Evolutionary conservation across 2,329 filamentous ascomycete genomes (phyloP), one percentile per base, ranked within the genome.

Genomic region (Trichophyton schoenleinii): DNA sequence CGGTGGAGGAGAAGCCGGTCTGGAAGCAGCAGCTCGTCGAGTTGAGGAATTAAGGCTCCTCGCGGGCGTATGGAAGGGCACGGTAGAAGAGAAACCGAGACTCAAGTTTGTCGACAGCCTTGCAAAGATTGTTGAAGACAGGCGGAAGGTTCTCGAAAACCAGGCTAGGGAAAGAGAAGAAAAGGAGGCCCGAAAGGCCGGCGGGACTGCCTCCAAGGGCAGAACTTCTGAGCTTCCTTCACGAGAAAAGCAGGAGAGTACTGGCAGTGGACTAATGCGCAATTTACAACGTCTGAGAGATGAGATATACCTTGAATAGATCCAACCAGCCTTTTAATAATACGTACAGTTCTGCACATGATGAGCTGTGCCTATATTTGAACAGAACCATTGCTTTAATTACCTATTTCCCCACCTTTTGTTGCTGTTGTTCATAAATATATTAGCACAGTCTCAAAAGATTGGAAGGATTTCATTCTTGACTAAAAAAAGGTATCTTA

Each of bases 61-160:
- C 65, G 84, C 85, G 3, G 76, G 76, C n/a, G 85, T 99, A 22
- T 99, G 94, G 91, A 92, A 88, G 71, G 91, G 91, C n/a, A 96
- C 94, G 1, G 87, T 89, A 0, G 94, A 99, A 75, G 94, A 97
- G 72, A 95, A 89, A 74, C 89, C 90, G 4, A 80, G 94, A 60
- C 77, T 77, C 8, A 88, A 84, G 68, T 91, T 96, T 70, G 86
- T 99, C 18, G 92, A 97, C 65, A 81, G 82, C 59, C 73, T 99
- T 67, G 84, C 85, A 38, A 90, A 85, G 77, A 81, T 89, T 74
- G 89, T 96, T 1, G 91, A 96, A 70, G 92, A 96, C 25, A 78
- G 78, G 66, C 76, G 78, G 65, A 79, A 72, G 65, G 72, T 72
- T 1, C 62, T 81, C 46, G 79, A 80, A 53, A 75, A 69, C 59